A percentile compares a stretch with the other conserved stretches of the same genome.
Evolutionary conservation across 768 basidiomycete species (phyloP).

Genomic region (Hygrophorus pudorinus): DNA sequence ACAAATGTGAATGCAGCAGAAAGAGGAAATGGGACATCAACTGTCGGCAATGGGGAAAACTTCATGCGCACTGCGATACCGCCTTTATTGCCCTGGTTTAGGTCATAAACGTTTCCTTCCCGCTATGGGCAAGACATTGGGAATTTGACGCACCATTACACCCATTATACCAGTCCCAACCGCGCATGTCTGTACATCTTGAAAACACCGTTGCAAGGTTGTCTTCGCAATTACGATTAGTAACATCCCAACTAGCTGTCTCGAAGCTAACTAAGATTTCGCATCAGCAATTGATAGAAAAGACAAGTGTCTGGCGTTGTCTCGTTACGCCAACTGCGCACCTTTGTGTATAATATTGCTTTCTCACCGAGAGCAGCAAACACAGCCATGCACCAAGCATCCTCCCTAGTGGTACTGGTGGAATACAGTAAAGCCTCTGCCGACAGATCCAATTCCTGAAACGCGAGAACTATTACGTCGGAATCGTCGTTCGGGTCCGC

Average conservation of each 20-base stretch:
- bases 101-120: background rate
- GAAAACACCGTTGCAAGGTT: constrained; percentile 36
- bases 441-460: constrained; percentile 76
- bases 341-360: constrained; percentile 56
- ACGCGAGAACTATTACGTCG: constrained; percentile 65
- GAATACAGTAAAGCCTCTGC: constrained; percentile 71
- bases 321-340: constrained; percentile 13
- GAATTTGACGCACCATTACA: constrained; percentile 46
- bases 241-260: constrained; percentile 81
- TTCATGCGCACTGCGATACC: constrained; percentile 55
- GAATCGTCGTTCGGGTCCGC: constrained; percentile 31
- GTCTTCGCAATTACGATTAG: constrained; percentile 59
- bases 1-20: constrained; percentile 60
- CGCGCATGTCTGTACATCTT: constrained; percentile 37
- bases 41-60: constrained; percentile 33
- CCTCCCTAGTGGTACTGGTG: constrained; percentile 50
- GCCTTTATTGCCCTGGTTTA: constrained; percentile 75
- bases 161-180: constrained; percentile 74
- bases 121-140: constrained; percentile 1
- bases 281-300: background rate
- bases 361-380: constrained; percentile 67
- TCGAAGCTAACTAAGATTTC: constrained; percentile 47
- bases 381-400: constrained; percentile 59
- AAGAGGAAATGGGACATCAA: constrained; percentile 13
- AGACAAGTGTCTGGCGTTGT: background rate